These are phyloP conservation scores for Exophiala lecanii-corni DNA, from an alignment of 2,329 filamentous ascomycete genomes.

Conservation along the genomic window DNA sequence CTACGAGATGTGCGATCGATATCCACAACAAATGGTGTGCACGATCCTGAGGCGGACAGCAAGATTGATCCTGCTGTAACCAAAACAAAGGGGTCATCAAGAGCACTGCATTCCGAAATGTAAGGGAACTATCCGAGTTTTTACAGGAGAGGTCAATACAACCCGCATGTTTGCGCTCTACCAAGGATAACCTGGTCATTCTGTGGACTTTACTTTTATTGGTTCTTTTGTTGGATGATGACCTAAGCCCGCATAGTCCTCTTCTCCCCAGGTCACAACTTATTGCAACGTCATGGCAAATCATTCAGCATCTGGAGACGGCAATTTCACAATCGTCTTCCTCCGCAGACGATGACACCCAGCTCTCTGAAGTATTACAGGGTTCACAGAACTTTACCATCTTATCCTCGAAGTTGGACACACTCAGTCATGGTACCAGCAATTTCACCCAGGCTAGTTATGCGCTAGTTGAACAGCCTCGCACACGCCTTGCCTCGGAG, in stretches of 20 bases:
- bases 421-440: neutral
- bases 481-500: neutral
- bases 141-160: slow-evolving; percentile 3
- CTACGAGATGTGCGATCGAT: slow-evolving; percentile 3
- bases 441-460: neutral
- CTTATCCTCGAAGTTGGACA: slow-evolving; percentile 3
- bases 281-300: slow-evolving; percentile 4
- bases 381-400: neutral
- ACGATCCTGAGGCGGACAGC: slow-evolving; percentile 4
- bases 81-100: slow-evolving; percentile 2
- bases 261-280: slow-evolving; percentile 5
- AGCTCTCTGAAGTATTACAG: neutral
- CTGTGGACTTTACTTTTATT: slow-evolving; percentile 19
- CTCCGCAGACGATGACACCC: neutral
- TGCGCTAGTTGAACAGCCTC: neutral
- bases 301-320: slow-evolving; percentile 6
- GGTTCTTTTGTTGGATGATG: slow-evolving; percentile 13
- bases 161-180: neutral
- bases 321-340: neutral
- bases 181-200: slow-evolving; percentile 14
- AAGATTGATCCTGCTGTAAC: slow-evolving; percentile 2
- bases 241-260: slow-evolving; percentile 11
- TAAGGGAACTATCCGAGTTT: slow-evolving; percentile 11
- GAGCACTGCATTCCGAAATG: slow-evolving; percentile 4
- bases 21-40: slow-evolving; percentile 11